Conservation (phyloP, 208 protist species). For the Leptomonas seymouri region DNA sequence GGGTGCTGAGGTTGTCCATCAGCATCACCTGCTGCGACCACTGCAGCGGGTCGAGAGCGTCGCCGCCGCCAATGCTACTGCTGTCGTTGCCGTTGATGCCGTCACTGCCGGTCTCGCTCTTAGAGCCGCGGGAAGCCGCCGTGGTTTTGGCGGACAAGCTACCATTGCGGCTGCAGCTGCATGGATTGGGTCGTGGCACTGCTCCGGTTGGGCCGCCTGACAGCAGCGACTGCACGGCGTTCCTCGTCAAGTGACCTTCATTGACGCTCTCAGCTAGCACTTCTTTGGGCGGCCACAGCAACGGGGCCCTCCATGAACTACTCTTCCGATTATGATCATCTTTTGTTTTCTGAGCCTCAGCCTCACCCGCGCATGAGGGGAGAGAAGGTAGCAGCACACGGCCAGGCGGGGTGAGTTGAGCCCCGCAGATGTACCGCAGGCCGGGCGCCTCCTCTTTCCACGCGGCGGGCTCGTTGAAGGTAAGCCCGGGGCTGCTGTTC, state of each 20-base stretch:
- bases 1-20: conserved; percentile 41
- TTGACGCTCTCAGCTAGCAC: not conserved
- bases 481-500: not conserved
- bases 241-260: not conserved
- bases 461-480: not conserved
- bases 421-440: conserved; percentile 13
- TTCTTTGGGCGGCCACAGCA: not conserved
- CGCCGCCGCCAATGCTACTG: not conserved
- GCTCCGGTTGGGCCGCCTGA: conserved; percentile 19
- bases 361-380: not conserved
- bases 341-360: not conserved
- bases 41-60: conserved; percentile 36
- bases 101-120: not conserved
- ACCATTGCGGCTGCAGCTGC: conserved; percentile 8
- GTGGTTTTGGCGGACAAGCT: not conserved
- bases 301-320: not conserved
- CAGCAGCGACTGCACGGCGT: conserved; percentile 9
- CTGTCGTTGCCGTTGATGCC: not conserved
- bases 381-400: conserved; percentile 15
- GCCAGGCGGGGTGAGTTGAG: conserved; percentile 7
- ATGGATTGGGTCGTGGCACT: conserved; percentile 24
- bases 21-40: conserved; percentile 67
- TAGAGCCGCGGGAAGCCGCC: not conserved
- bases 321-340: not conserved
- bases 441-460: not conserved